Evolutionary conservation across 2,329 filamentous ascomycete genomes (phyloP), one percentile per base, ranked within the genome.

Genomic region (Fusarium sp.): DNA sequence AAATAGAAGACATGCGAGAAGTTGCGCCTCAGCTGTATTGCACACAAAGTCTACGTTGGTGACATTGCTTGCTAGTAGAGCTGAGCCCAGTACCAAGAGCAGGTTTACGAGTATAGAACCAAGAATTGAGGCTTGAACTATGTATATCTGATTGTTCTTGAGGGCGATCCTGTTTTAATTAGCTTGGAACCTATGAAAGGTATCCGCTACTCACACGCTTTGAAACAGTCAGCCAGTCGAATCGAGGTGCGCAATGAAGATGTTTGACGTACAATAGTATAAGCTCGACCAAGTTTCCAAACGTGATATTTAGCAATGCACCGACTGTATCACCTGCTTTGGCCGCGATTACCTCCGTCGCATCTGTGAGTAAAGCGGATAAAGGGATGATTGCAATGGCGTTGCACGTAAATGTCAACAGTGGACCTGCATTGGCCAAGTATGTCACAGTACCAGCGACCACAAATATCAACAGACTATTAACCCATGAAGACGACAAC

Each of bases 61-160:
- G 24, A 92, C 81, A 55, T 89, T 89, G 67, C 90, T 90, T 12
- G 90, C 80, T 2, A 92, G 77, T 69, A 94, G 91, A 34, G 89
- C 88, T 85, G 92, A 92, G 67, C 91, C 91, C 46, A 94, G 81
- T 68, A 93, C 92, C 45, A 92, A 82, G 6, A 94, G 81, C 45
- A 94, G 76, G 71, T 93, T 93, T 56, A 91, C 89, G 21, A 94
- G 80, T 54, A 94, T 91, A 1, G 90, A 93, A 21, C 91, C 91
- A 19, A 94, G 82, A 40, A 93, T 82, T 1, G 91, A 92, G 11
- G 91, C 91, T 75, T 93, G 90, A n/a, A 93, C 91, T 64, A 93
- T 89, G 23, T 87, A 83, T 46, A 93, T 91, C 73, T 93, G 88
- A 74, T 91, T 82, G 77, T 82, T 79, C 51, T 74, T 73, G 19